phyloP scores from a whole-genome alignment of 176 grass and related monocot genomes.

The Oryza coarctata region DNA sequence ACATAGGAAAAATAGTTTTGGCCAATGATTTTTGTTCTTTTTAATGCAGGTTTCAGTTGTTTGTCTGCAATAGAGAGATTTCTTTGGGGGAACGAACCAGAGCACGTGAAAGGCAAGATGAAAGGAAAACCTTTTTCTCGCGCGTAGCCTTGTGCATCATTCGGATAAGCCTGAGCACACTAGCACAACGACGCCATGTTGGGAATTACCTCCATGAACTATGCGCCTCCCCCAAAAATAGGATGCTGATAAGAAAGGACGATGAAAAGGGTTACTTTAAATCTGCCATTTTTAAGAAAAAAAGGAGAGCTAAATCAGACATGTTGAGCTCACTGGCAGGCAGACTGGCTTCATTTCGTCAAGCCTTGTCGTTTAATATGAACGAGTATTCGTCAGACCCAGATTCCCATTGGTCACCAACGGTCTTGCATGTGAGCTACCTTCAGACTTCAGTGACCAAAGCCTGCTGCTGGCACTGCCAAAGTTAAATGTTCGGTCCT shows the following conservation, averaged over 20 bases:
- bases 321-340: constrained; percentile 3
- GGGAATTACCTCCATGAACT: not conserved
- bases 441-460: constrained; percentile 10
- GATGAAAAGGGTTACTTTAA: not conserved
- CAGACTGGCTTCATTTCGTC: not conserved
- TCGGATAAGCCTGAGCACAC: not conserved
- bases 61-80: not conserved
- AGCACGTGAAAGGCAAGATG: not conserved
- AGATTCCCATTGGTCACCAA: constrained; percentile 1
- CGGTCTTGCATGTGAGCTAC: not conserved
- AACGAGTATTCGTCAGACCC: not conserved
- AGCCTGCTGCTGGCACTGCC: not conserved
- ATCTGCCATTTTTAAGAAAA: not conserved
- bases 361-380: constrained; percentile 13
- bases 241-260: not conserved
- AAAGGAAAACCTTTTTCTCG: not conserved
- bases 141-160: not conserved
- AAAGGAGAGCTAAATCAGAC: not conserved
- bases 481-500: constrained; percentile 3
- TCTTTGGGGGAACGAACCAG: not conserved
- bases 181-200: not conserved
- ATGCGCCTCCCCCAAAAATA: not conserved
- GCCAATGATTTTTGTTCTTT: constrained; percentile 5
- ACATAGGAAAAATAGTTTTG: not conserved
- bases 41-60: not conserved